Evolutionary conservation across 2,329 filamentous ascomycete species (phyloP).

Genomic region (Lachnellula subtilissima): DNA sequence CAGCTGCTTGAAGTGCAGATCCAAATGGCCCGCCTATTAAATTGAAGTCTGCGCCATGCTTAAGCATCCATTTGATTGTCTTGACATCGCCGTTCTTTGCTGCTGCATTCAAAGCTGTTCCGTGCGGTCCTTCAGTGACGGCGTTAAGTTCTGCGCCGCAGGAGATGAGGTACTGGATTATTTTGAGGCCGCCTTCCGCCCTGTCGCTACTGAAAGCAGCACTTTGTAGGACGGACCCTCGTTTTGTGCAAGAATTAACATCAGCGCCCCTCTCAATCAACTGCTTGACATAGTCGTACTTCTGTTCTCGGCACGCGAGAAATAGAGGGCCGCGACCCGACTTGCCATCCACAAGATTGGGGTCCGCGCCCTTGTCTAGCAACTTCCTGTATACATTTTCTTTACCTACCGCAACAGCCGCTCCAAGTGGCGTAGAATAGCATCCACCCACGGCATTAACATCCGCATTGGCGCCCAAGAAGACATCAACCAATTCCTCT

Average conservation of each 20-base stretch:
- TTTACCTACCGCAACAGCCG: not conserved
- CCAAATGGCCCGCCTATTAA: not conserved
- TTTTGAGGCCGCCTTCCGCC: not conserved
- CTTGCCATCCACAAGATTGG: not conserved
- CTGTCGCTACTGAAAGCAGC: not conserved
- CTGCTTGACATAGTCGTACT: not conserved
- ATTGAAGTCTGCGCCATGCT: conserved; percentile 1
- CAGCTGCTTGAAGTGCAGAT: conserved; percentile 3
- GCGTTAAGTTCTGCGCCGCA: not conserved
- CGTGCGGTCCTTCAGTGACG: not conserved
- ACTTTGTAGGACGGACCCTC: not conserved
- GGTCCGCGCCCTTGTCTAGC: not conserved
- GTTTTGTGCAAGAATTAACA: not conserved
- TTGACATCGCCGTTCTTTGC: not conserved
- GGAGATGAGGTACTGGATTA: not conserved
- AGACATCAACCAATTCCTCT: not conserved
- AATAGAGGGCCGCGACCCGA: not conserved
- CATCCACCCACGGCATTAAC: not conserved
- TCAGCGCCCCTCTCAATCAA: not conserved
- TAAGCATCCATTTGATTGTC: not conserved
- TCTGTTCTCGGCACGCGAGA: not conserved
- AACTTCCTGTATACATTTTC: not conserved
- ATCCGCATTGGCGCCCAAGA: not conserved
- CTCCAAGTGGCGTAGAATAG: not conserved
- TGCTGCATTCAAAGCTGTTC: conserved; percentile 3